Base-by-base conservation (phyloP, 1,139 yeast genomes). In the Blastobotrys aristatus region DNA sequence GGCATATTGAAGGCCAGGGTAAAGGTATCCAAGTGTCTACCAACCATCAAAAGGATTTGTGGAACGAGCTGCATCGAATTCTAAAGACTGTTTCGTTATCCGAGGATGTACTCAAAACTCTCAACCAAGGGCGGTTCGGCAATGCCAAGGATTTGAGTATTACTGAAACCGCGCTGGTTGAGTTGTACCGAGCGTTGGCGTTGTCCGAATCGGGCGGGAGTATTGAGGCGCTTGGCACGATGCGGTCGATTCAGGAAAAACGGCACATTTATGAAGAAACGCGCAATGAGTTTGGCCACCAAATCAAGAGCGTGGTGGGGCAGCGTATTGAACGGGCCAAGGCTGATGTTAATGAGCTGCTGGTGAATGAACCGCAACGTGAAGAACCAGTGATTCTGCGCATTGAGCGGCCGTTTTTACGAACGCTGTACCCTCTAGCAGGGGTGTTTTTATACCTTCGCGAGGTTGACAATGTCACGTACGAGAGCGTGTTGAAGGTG, bases 1-100 rank as follows among this genome's bases (percentile, higher is more conserved):
- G 77, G 42, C 76, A 75, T 47, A 82, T 89, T 44, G 96, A 89
- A 61, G 72, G 74, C 38, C 86, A 85, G 59, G 82, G 89, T 1
- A 80, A 82, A 57, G 96, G 96, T 44, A 68, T 89, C 30, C 97
- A 90, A 66, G 84, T 89, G 2, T 84, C 82, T 57, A 80, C 92
- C 4, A 82, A 87, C 34, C 90, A 90, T 65, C 87, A 86, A 64
- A 86, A 86, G 58, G 65, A 75, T 18, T 70, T 90, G 36, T 83
- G 81, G 73, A 77, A 76, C 46, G 92, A 86, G 50, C 73, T 89
- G 50, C 76, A 78, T 47, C 76, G 75, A n/a, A 73, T 88, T 44
- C 67, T 88, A 51, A 76, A 77, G 44, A 84, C 88, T 21, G 85
- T 87, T 6, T 77, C 83, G 48, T 71, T 89, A 37, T 79, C 82